Evolutionary conservation across 106 monocot genomes (phyloP).

Genomic region (Dendrobium nobile): DNA sequence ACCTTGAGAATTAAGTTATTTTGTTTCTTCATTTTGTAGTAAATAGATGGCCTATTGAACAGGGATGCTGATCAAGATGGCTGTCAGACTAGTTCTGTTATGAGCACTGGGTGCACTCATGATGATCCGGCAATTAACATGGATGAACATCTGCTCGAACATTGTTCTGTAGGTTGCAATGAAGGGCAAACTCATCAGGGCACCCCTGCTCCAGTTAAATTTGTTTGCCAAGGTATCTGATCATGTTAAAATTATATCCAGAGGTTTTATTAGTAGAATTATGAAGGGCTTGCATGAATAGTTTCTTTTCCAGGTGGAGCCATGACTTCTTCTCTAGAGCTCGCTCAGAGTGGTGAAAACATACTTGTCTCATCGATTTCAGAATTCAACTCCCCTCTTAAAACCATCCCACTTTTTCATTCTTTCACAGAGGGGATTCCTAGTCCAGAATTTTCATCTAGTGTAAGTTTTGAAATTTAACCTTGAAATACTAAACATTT

Average conservation of each 20-base stretch:
- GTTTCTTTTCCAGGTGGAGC: slow-evolving; percentile 12
- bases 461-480: slow-evolving; percentile 49
- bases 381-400: slow-evolving; percentile 64
- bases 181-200: background rate
- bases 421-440: slow-evolving; percentile 59
- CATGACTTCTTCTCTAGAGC: slow-evolving; percentile 11
- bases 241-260: background rate
- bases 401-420: slow-evolving; percentile 50
- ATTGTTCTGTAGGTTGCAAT: slow-evolving; percentile 14
- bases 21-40: background rate
- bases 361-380: slow-evolving; percentile 6
- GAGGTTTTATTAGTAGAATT: background rate
- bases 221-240: slow-evolving; percentile 18
- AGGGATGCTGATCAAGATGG: slow-evolving; percentile 23
- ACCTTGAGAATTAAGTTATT: background rate
- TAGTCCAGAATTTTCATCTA: slow-evolving; percentile 78
- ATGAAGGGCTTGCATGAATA: background rate
- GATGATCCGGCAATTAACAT: background rate
- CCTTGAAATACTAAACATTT: background rate
- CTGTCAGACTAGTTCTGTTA: slow-evolving; percentile 23
- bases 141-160: slow-evolving; percentile 7
- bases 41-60: slow-evolving; percentile 4
- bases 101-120: slow-evolving; percentile 16
- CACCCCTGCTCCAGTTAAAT: background rate
- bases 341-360: slow-evolving; percentile 14